Base-by-base conservation (phyloP, 805 yeast genomes). In the Kurtzmaniella cleridarum region DNA sequence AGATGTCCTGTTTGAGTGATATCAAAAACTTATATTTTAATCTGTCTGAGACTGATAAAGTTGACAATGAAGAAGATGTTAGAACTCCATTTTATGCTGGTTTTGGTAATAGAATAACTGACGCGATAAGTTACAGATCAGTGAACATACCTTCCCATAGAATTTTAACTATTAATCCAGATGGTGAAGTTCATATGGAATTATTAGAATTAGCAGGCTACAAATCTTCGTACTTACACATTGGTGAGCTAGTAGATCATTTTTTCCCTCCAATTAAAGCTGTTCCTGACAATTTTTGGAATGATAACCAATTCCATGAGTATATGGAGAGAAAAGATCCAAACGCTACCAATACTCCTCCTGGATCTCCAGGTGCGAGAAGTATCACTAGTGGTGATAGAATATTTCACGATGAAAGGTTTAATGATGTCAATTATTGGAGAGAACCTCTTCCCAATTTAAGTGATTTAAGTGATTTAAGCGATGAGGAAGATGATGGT, bases 161-260 rank as follows among this genome's bases (percentile, higher is more conserved):
- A 45, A 90, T 93, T 30, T 93, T 93, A 57, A 93, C 98, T 6
- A 93, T 93, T 51, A 91, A 93, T 53, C 90, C 98, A 1, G 88
- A 86, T 45, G 96, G 97, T 2, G 98, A 93, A 48, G 98, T 93
- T 31, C 96, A 88, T 66, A 84, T 93, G 95, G 98, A 93, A 61
- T 72, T 93, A 46, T 69, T 93, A 39, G 98, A 93, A 57, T 70
- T 93, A 53, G 95, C 97, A 0, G 98, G 98, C 2, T 87, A 85
- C 59, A 84, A 77, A 54, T 81, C 93, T 38, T 81, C 95, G 0
- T 93, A 93, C 57, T 78, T 93, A 36, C 81, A 81, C 46, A 91
- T 93, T 53, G 86, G 93, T 33, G 98, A 93, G 58, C 71, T 93
- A 39, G 97, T 93, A 10, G 98, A 93, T 61, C 98, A 93, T 59